Base-by-base conservation (phyloP, 495 filamentous ascomycete genomes). In the Xylaria flabelliformis region DNA sequence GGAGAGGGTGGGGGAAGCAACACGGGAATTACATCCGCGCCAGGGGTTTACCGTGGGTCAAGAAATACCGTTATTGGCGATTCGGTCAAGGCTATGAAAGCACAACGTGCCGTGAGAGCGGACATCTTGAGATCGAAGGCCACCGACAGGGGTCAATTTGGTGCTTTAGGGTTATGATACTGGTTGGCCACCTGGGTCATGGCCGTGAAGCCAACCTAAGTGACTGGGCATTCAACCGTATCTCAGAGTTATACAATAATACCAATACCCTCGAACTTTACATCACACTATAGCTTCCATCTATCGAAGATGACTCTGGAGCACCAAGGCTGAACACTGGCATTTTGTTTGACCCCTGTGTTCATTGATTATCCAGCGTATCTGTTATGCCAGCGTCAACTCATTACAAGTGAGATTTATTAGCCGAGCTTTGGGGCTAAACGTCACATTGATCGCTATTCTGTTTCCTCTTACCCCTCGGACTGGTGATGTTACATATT, bases 151-250 rank as follows among this genome's bases (percentile, higher is more conserved):
- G n/a, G 61, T 58, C 50, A 74, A 21, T 78, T 78, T 26, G 73
- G 73, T 64, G 75, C 75, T 29, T 64, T 79, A 48, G 77, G 77
- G 8, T 58, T 79, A 48, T 79, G 51, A 74, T 53, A 44, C 41
- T 42, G 12, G 39, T 59, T 66, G 2, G 1, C 21, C 24, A 17
- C 1, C 29, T 19, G n/a, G 26, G 44, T 69, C 51, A 21, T 50
- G 51, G 48, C 39, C 10, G 3, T 13, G 21, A 64, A 13, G 24
- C 5, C 62, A 63, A 63, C 59, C 36, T 9, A 39, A 9, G 56
- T 36, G n/a, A n/a, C 56, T 32, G 32, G 2, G 19, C 17, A 13
- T 24, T 7, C 8, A 10, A 13, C n/a, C 10, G n/a, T 8, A 64
- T 46, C 21, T 34, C 15, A 5, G 24, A 34, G 42, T n/a, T 17